Conservation (phyloP, 495 filamentous ascomycete species). For the Xylaria sp. region DNA sequence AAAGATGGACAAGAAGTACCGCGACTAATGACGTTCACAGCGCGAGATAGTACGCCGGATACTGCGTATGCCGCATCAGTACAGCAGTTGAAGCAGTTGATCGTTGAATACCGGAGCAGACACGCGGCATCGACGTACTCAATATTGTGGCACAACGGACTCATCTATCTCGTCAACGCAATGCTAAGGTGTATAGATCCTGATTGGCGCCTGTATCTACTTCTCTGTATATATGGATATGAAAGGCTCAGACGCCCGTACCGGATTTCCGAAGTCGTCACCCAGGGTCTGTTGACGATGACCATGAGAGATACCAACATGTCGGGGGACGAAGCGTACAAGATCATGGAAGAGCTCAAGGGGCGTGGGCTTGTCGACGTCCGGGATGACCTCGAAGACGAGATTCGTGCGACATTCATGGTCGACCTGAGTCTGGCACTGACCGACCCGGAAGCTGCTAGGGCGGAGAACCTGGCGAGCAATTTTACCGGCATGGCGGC, state of each 20-base stretch:
- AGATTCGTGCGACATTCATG: conserved; percentile 35
- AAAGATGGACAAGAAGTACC: neutral
- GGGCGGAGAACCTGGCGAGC: conserved; percentile 34
- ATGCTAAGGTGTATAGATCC: conserved; percentile 31
- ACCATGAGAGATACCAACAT: conserved; percentile 34
- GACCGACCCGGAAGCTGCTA: conserved; percentile 30
- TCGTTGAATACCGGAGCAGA: conserved; percentile 37
- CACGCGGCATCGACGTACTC: conserved; percentile 32
- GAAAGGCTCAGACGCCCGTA: conserved; percentile 34
- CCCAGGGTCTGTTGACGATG: conserved; percentile 36
- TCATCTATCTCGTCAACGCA: conserved; percentile 40
- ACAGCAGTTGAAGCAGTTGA: conserved; percentile 37
- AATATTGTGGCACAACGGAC: conserved; percentile 40
- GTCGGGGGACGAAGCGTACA: conserved; percentile 27
- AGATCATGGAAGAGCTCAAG: conserved; percentile 32
- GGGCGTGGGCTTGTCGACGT: conserved; percentile 24
- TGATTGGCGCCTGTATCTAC: conserved; percentile 38
- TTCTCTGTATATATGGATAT: conserved; percentile 39
- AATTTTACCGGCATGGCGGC: conserved; percentile 31
- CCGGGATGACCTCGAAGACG: conserved; percentile 16
- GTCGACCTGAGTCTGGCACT: conserved; percentile 33
- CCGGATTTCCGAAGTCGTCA: conserved; percentile 34
- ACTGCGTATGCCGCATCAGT: conserved; percentile 35
- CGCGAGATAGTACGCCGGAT: conserved; percentile 31
- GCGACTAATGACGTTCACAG: conserved; percentile 32